Evolutionary conservation across 768 basidiomycete genomes (phyloP), one percentile per base, ranked within the genome.

Genomic region (Pisolithus marmoratus): DNA sequence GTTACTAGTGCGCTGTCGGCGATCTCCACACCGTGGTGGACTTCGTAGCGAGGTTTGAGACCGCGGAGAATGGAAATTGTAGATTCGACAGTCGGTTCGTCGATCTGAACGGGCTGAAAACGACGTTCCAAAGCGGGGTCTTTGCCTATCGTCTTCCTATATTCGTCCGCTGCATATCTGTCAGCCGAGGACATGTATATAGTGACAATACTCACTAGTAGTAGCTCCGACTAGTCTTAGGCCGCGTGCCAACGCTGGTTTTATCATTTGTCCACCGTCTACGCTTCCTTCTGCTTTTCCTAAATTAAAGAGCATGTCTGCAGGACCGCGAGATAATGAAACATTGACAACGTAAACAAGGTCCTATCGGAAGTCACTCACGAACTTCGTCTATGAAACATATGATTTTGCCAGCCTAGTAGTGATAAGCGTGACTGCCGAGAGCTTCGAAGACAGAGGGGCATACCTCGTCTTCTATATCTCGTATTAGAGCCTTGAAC

Each of bases 361-460:
- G 14, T 50, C 20, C n/a, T 1, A 15, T 0, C 31, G 31, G 14
- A 34, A 34, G 31, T 38, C 52, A 83, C 88, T 71, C 60, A 90
- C 87, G 93, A 48, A 95, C 84, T 81, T 95, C 92, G 59, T 94
- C 93, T 49, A 95, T 94, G 70, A 95, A 95, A 62, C 89, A 92
- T 36, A 94, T 94, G 8, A 92, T 84, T 41, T 86, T 82, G 19
- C 87, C 84, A 3, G 79, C 76, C 82, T 82, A 46, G 19, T 54
- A 46, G 19, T 54, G 46, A 17, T 54, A 31, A 57, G 47, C 64
- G n/a, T 29, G 51, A 46, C 17, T 24, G 54, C 40, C 38, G 42
- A 38, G 34, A 12, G 63, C 55, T 53, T 67, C 52, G 34, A 59
- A 53, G 45, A 67, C 60, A 38, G 57, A 64, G 34, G 58, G 63